Conservation (phyloP, 805 yeast genomes). For the Yarrowia keelungensis region DNA sequence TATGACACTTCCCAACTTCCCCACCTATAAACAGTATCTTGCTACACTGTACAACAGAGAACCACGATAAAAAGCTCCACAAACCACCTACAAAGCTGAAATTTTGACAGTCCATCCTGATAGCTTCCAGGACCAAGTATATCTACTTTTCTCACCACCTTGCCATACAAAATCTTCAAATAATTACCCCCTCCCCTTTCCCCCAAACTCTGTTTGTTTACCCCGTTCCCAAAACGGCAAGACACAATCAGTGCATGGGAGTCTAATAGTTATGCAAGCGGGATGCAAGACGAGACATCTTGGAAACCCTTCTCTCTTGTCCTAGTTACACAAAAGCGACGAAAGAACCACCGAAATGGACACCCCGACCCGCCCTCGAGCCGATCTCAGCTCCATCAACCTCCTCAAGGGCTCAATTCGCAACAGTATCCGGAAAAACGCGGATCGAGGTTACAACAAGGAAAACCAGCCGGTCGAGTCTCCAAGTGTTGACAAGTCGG, state of each 20-base stretch:
- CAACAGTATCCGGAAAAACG: conserved; percentile 17
- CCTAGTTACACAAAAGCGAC: neutral
- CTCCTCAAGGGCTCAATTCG: conserved; percentile 70
- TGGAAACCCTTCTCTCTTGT: neutral
- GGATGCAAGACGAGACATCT: neutral
- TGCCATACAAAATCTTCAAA: too few species aligned
- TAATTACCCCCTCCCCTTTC: neutral
- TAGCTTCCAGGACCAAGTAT: too few species aligned
- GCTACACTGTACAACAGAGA: neutral
- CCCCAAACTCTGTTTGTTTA: conserved; percentile 30
- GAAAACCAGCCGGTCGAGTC: conserved; percentile 9
- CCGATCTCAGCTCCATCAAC: conserved; percentile 73
- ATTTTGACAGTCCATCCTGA: too few species aligned
- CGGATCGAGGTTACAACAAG: conserved; percentile 4
- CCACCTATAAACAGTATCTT: neutral
- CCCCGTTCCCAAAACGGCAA: conserved; percentile 22
- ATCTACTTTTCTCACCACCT: neutral
- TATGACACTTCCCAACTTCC: neutral
- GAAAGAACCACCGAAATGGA: conserved; percentile 9
- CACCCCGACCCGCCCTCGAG: conserved; percentile 54
- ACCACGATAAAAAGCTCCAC: too few species aligned
- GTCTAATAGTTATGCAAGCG: neutral
- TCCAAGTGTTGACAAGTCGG: too few species aligned
- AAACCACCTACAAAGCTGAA: too few species aligned
- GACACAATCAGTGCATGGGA: conserved; percentile 3